Evolutionary conservation across 768 basidiomycete species (phyloP).

Genomic region (Gymnopilus junonius): DNA sequence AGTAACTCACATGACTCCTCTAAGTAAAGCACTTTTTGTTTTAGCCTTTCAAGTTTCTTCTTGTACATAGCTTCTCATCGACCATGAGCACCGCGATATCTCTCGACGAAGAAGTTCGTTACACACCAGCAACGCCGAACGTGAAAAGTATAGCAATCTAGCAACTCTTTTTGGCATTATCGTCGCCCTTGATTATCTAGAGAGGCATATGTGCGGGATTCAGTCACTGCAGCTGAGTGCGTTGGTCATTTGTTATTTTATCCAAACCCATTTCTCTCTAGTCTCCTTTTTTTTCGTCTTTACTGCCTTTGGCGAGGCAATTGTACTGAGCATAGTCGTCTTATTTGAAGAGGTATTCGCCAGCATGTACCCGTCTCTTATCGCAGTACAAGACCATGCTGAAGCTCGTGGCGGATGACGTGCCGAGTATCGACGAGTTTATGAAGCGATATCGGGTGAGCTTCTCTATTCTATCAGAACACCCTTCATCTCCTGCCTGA

Average conservation of each 20-base stretch:
- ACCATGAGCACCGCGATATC: conserved; percentile 22
- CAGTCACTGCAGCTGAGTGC: conserved; percentile 88
- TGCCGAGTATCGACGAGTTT: conserved; percentile 86
- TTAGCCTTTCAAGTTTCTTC: too few species aligned
- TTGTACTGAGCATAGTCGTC: too few species aligned
- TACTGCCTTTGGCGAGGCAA: too few species aligned
- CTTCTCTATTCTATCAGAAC: conserved; percentile 6
- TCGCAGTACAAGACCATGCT: conserved; percentile 98
- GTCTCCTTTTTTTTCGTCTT: too few species aligned
- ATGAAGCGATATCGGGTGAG: conserved; percentile 86
- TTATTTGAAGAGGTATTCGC: conserved; percentile 88
- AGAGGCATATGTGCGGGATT: conserved; percentile 96
- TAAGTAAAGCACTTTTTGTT: too few species aligned
- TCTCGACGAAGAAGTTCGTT: conserved; percentile 91
- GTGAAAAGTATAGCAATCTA: conserved; percentile 86
- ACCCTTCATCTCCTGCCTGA: too few species aligned
- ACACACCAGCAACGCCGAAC: conserved; percentile 84
- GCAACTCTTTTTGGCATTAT: conserved; percentile 93
- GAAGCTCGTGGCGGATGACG: conserved; percentile 91
- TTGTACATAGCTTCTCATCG: too few species aligned
- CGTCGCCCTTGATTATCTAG: conserved; percentile 91
- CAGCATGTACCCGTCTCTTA: conserved; percentile 91
- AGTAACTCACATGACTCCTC: too few species aligned
- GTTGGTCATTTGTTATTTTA: too few species aligned
- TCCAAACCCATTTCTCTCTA: too few species aligned